Conservation (phyloP, 805 yeast genomes). For the Lachancea quebecensis region DNA sequence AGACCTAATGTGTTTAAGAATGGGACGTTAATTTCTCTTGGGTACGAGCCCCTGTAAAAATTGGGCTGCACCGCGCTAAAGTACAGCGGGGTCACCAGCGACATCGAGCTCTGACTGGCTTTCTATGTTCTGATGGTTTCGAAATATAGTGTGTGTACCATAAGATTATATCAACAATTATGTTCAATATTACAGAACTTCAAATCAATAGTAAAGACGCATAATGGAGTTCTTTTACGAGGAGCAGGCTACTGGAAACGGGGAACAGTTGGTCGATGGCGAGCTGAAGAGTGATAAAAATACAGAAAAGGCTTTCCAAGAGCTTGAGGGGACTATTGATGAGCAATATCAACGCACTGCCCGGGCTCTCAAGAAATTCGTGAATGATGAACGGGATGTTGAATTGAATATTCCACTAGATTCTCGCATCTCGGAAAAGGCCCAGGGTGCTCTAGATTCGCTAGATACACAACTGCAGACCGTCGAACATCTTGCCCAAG, state of each 20-base stretch:
- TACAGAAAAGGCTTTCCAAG: conserved; percentile 47
- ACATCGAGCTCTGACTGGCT: conserved; percentile 13
- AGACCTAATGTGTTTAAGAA: conserved; percentile 61
- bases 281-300: conserved; percentile 16
- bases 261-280: conserved; percentile 1
- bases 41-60: conserved; percentile 81
- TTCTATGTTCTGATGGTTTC: background rate
- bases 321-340: conserved; percentile 47
- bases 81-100: conserved; percentile 65
- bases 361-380: conserved; percentile 9
- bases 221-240: conserved; percentile 29
- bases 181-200: background rate
- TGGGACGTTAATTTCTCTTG: conserved; percentile 63
- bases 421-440: conserved; percentile 27
- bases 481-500: conserved; percentile 65
- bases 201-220: background rate
- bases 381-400: conserved; percentile 23
- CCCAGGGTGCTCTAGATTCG: conserved; percentile 61
- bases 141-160: background rate
- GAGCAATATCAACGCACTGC: conserved; percentile 25
- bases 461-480: conserved; percentile 68
- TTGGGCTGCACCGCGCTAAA: conserved; percentile 65
- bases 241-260: conserved; percentile 18
- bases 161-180: background rate
- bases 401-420: conserved; percentile 23